phyloP scores from a whole-genome alignment of 2,329 filamentous ascomycete genomes.

The Fusarium oligoseptatum region DNA sequence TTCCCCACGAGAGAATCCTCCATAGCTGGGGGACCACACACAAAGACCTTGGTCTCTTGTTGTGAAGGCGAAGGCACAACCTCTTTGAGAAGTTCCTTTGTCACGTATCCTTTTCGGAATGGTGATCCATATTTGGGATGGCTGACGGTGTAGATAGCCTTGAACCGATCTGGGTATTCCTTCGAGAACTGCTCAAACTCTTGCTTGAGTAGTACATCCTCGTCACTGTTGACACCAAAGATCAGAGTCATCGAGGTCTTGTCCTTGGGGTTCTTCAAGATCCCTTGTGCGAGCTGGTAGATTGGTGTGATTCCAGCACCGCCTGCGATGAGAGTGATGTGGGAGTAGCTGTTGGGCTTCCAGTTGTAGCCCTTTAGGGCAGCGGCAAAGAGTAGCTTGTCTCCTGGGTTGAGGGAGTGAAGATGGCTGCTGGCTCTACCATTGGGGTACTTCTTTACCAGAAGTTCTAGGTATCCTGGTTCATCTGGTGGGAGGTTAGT shows the following conservation, averaged over 20 bases:
- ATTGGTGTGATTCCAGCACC: constrained; percentile 81
- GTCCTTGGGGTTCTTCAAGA: constrained; percentile 72
- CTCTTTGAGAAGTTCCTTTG: constrained; percentile 66
- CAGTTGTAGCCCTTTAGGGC: constrained; percentile 68
- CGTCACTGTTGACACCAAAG: constrained; percentile 74
- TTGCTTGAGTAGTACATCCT: constrained; percentile 67
- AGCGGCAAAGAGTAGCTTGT: constrained; percentile 69
- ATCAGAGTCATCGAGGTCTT: constrained; percentile 73
- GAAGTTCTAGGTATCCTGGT: constrained; percentile 70
- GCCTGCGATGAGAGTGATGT: constrained; percentile 76
- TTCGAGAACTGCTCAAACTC: constrained; percentile 68
- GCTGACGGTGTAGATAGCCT: constrained; percentile 69
- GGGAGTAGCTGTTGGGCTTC: constrained; percentile 62
- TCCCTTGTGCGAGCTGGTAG: constrained; percentile 73
- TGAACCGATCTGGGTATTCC: constrained; percentile 68
- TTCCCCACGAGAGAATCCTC: constrained; percentile 67
- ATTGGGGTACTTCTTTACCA: constrained; percentile 77
- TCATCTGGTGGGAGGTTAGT: constrained; percentile 54
- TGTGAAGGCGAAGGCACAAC: constrained; percentile 54
- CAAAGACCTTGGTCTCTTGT: constrained; percentile 69
- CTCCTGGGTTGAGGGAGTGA: constrained; percentile 74
- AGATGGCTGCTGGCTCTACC: constrained; percentile 75
- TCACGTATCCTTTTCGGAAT: constrained; percentile 69
- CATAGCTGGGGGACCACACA: constrained; percentile 79
- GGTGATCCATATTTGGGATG: constrained; percentile 56